These are phyloP conservation scores for Diplodia sapinea DNA, from an alignment of 2,329 filamentous ascomycete species.

Conservation along the genomic window DNA sequence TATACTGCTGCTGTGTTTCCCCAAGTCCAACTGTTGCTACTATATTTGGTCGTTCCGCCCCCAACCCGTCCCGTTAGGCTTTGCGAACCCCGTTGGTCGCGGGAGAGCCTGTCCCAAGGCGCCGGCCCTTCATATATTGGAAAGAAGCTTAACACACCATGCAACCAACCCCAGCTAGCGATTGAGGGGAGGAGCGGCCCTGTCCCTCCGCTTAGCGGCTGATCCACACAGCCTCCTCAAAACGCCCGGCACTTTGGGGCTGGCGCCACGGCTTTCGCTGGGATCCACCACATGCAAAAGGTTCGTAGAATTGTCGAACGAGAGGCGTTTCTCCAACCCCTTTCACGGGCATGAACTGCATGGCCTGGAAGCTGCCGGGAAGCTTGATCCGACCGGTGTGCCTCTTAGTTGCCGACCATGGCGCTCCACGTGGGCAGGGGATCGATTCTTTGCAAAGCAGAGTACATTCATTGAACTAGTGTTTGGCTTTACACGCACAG, in stretches of 20 bases:
- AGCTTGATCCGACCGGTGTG: constrained; percentile 4
- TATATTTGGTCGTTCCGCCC: constrained; percentile 2
- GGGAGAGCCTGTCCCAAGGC: constrained; percentile 8
- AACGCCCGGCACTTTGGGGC: not conserved
- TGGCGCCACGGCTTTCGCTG: constrained; percentile 15
- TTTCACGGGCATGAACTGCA: not conserved
- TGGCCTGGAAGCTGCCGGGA: not conserved
- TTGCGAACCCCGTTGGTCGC: not conserved
- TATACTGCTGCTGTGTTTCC: not conserved
- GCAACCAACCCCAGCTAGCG: constrained; percentile 4
- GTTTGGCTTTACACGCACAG: constrained; percentile 27
- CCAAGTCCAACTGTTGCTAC: not conserved
- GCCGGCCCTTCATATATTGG: constrained; percentile 15
- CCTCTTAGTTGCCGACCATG: not conserved
- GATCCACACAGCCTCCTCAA: constrained; percentile 8
- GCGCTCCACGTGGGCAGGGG: not conserved
- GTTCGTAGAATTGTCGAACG: not conserved
- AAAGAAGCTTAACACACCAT: constrained; percentile 21
- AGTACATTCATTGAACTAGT: constrained; percentile 25
- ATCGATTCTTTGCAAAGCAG: constrained; percentile 5
- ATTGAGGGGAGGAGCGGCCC: not conserved
- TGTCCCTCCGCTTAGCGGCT: not conserved
- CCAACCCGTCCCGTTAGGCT: not conserved
- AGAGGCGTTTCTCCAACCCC: not conserved
- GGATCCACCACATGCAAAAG: constrained; percentile 15